phyloP scores from a whole-genome alignment of 306 rosid genomes.

The Rosa lucieae region DNA sequence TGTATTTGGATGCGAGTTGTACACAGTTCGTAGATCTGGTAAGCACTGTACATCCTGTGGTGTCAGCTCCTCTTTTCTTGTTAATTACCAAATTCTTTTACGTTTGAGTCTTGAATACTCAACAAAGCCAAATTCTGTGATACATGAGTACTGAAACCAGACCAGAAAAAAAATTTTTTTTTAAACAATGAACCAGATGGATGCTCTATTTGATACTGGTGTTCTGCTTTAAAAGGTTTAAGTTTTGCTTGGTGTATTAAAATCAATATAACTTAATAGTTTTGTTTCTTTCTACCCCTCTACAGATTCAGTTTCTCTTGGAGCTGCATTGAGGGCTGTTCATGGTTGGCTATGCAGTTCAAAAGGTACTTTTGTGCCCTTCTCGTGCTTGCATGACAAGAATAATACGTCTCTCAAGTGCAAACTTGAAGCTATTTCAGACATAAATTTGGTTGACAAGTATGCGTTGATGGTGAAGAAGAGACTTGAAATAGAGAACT shows the following conservation, averaged over 20 bases:
- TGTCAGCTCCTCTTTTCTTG: neutral
- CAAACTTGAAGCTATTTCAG: constrained; percentile 69
- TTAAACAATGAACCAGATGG: neutral
- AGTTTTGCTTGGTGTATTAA: neutral
- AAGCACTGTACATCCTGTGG: constrained; percentile 12
- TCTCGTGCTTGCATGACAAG: constrained; percentile 59
- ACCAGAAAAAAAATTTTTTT: neutral
- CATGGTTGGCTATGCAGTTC: constrained; percentile 85
- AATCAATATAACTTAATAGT: neutral
- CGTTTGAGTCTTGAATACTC: neutral
- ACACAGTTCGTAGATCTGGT: constrained; percentile 90
- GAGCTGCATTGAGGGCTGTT: constrained; percentile 94
- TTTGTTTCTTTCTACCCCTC: neutral
- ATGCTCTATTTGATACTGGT: neutral
- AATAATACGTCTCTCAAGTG: constrained; percentile 68
- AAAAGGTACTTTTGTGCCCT: constrained; percentile 65
- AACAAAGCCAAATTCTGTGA: neutral
- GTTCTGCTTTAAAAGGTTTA: neutral
- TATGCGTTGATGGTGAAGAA: constrained; percentile 64
- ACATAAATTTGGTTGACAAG: constrained; percentile 47
- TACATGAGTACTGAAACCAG: neutral
- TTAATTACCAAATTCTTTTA: too few relatives aligned
- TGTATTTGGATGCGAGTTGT: constrained; percentile 81
- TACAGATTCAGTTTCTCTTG: constrained; percentile 91
- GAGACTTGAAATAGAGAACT: constrained; percentile 81